Conservation (phyloP, 805 yeast species). For the Spathaspora sp. region DNA sequence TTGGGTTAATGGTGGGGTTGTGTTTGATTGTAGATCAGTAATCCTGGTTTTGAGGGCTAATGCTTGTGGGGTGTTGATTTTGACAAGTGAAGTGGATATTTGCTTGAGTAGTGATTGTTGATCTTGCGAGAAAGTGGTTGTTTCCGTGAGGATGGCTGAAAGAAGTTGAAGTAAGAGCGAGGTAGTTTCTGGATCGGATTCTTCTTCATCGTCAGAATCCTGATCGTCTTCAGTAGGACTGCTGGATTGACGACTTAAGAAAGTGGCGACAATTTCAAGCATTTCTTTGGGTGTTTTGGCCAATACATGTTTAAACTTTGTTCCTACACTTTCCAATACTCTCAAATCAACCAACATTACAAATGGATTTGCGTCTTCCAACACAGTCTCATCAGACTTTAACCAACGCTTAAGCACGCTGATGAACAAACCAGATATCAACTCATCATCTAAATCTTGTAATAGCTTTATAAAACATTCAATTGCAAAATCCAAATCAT, state of each 20-base stretch:
- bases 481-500: slow-evolving; percentile 23
- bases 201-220: slow-evolving; percentile 25
- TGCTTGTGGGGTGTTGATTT: neutral
- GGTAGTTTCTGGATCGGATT: slow-evolving; percentile 13
- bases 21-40: neutral
- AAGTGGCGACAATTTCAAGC: slow-evolving; percentile 36
- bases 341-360: slow-evolving; percentile 56
- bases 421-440: slow-evolving; percentile 47
- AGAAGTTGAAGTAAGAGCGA: slow-evolving; percentile 32
- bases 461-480: slow-evolving; percentile 39
- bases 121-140: neutral
- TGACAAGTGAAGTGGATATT: neutral
- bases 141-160: slow-evolving; percentile 25
- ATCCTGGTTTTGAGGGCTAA: neutral
- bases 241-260: slow-evolving; percentile 8
- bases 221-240: slow-evolving; percentile 13
- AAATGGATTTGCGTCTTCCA: slow-evolving; percentile 45
- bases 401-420: slow-evolving; percentile 62
- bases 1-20: neutral
- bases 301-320: slow-evolving; percentile 53
- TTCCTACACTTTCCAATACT: slow-evolving; percentile 59
- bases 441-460: slow-evolving; percentile 44
- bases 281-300: slow-evolving; percentile 57
- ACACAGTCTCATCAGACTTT: slow-evolving; percentile 4
- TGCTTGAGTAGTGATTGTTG: neutral